Evolutionary conservation across 2,329 filamentous ascomycete species (phyloP), one percentile per base, ranked within the genome.

Genomic region (Purpureocillium lavendulum): DNA sequence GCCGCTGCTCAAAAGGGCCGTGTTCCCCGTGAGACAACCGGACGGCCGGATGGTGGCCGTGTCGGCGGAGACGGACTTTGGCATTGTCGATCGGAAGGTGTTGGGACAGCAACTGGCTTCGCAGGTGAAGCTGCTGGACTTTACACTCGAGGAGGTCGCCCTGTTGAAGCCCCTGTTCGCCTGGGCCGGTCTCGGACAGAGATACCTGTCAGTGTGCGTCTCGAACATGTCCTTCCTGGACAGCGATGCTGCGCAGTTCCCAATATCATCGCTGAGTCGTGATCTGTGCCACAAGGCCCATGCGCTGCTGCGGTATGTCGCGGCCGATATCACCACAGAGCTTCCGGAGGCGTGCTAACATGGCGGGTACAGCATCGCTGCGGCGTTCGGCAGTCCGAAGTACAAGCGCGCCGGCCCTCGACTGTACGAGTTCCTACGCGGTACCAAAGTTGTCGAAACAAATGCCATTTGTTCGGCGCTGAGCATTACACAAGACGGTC

Each of bases 121-220:
- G 5, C 49, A 41, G 10, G 52, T 56, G 4, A 62, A 56, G 35
- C 41, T 60, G 3, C 46, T 67, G 0, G 61, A 65, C 40, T 66
- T 64, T 37, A 45, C 34, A 0, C 35, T 64, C 2, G 49, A 61
- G 7, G 58, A 67, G 1, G 47, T 62, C 4, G 45, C 41, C 2
- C 42, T 39, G 0, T 40, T 68, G 1, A 40, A 39, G 3, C 51
- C 50, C 1, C 57, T 67, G 4, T 12, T 67, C 4, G 32, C 48
- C 0, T 69, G 64, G 64, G 35, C 49, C 4, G 41, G 48, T 1
- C 42, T 67, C 0, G 49, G 55, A 7, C 18, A 38, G 1, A 49
- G 58, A 5, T 63, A 56, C 38, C 29, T 67, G 2, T 66, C 62
- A 2, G 24, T 4, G 5, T 43, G 43, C 9, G 56, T 62, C 1